These are phyloP conservation scores for Ganoderma leucocontextum DNA, from an alignment of 1,284 basidiomycete genomes.

Conservation along the genomic window DNA sequence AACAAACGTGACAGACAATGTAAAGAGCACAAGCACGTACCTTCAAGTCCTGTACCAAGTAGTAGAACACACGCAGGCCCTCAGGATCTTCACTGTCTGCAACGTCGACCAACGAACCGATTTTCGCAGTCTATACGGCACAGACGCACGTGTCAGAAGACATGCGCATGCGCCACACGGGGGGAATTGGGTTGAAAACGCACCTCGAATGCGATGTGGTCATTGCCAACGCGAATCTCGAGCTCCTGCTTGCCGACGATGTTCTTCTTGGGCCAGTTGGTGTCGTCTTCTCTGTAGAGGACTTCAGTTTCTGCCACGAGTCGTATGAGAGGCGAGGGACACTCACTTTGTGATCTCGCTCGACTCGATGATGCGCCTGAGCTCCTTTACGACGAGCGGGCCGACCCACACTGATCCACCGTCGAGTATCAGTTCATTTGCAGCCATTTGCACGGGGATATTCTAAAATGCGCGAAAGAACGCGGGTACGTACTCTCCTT, in stretches of 20 bases:
- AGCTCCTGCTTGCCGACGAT: conserved; percentile 98
- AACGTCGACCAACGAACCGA: conserved; percentile 95
- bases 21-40: conserved; percentile 50
- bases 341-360: conserved; percentile 95
- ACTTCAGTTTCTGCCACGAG: background rate
- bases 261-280: conserved; percentile 98
- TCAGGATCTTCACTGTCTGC: conserved; percentile 98
- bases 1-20: too few relatives aligned
- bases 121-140: conserved; percentile 88
- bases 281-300: conserved; percentile 90
- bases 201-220: conserved; percentile 98
- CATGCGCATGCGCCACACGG: background rate
- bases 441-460: conserved; percentile 3
- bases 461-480: conserved; percentile 8
- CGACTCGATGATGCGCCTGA: conserved; percentile 93
- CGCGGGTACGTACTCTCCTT: conserved; percentile 88
- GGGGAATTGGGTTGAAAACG: conserved; percentile 38
- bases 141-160: background rate
- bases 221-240: conserved; percentile 92
- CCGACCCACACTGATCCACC: conserved; percentile 87
- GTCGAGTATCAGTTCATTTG: conserved; percentile 7
- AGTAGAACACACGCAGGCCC: conserved; percentile 98
- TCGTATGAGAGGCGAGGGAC: background rate
- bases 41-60: conserved; percentile 97
- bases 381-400: conserved; percentile 89